Base-by-base conservation (phyloP, 73 alveolate species). In the Halteria grandinella region DNA sequence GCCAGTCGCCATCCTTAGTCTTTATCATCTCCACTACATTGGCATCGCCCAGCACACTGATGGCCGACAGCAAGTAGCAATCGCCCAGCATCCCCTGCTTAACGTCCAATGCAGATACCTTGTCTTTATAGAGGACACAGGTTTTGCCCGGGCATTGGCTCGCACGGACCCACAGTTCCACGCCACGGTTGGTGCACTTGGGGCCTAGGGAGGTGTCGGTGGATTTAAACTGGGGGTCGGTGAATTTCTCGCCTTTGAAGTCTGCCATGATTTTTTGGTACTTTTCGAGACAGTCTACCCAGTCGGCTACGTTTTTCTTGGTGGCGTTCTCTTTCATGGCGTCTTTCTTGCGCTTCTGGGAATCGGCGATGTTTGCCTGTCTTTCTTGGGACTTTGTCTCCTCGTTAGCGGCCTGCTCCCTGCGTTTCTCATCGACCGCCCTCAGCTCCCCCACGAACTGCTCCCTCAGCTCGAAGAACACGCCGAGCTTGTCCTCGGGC, bases 271-370 rank as follows among this genome's bases (percentile, higher is more conserved):
- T 89, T 53, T 75, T 80, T 15, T 52, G 8, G 44, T 79, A 89
- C 44, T 86, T 89, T 51, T 55, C 60, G 7, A 50, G 75, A 24
- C 89, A 66, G 48, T 86, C 97, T 25, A 83, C 89, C 97, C n/a
- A 62, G 11, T n/a, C 25, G 52, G 8, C 40, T 63, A 14, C 39
- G 24, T 5, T 60, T 64, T 12, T 24, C 4, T 50, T 74, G 40
- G 50, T 71, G 20, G 20, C 25, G 21, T 62, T 43, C 50, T 74
- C 24, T 50, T n/a, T n/a, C n/a, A n/a, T 37, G 33, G 28, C 80
- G 82, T 40, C 87, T 45, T 59, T 78, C 60, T 59, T 63, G n/a
- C n/a, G n/a, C n/a, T n/a, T n/a, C n/a, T n/a, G n/a, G n/a, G n/a
- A n/a, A n/a, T n/a, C n/a, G n/a, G n/a, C n/a, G n/a, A n/a, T n/a